Evolutionary conservation across 2,329 filamentous ascomycete species (phyloP), one percentile per base, ranked within the genome.

Genomic region (Aotearoamyces nothofagi): DNA sequence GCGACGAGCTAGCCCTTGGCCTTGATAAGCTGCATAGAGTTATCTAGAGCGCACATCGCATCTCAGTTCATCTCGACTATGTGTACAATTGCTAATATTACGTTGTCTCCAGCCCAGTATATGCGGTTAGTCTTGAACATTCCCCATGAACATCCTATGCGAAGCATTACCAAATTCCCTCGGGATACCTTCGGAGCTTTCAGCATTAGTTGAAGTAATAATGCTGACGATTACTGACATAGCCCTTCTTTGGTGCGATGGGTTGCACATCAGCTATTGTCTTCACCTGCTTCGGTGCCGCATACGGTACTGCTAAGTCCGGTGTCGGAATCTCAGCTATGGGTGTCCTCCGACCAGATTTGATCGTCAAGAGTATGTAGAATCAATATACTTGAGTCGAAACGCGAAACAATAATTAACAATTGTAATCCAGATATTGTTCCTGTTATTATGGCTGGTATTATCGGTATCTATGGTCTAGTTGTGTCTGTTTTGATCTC

Each of bases 401-500:
- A 26, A 16, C n/a, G 8, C 8, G 9, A 14, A 13, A 19, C 17
- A 17, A 22, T n/a, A 17, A 35, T 36, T 46, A 34, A 47, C 30
- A 15, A 16, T 22, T 22, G 5, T 27, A 27, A 22, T 27, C 7
- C 44, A 96, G 87, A 94, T 71, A 94, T 96, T 58, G 87, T 96
- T 42, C 90, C 90, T 56, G 90, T 96, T 61, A 93, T 98, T 76
- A 98, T 98, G 90, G 90, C 90, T 69, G 90, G 90, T 96, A 98
- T 98, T 61, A 96, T 98, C 62, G 90, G 83, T 79, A 96, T 98
- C 59, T 98, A 90, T 64, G 81, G 81, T 49, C 70, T 90, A 42
- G 81, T 90, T 60, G 80, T 87, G 37, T 86, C 81, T 11, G 81
- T 90, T 55, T 61, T 90, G 50, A 83, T 90, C 52, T 84, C 81